phyloP scores from a whole-genome alignment of 768 basidiomycete genomes.

The Amanita rimosa region DNA sequence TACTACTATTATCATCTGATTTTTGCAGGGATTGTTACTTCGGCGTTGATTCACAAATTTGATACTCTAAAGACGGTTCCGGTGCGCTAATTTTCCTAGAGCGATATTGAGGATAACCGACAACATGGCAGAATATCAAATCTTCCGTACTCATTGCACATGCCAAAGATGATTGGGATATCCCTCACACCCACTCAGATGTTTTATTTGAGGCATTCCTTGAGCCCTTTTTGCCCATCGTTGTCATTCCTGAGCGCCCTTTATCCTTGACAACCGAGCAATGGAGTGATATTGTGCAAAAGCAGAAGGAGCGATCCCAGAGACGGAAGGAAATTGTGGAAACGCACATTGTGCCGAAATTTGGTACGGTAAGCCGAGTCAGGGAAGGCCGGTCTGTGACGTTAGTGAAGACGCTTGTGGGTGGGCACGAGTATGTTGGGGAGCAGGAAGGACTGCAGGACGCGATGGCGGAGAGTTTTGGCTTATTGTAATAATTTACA shows the following conservation, averaged over 20 bases:
- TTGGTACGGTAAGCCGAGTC: slow-evolving; percentile 44
- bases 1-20: slow-evolving; percentile 10
- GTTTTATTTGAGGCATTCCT: slow-evolving; percentile 64
- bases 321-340: slow-evolving; percentile 34
- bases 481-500: slow-evolving; percentile 11
- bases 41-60: slow-evolving; percentile 39
- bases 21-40: slow-evolving; percentile 35
- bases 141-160: slow-evolving; percentile 67
- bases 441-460: slow-evolving; percentile 68
- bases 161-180: slow-evolving; percentile 69
- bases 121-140: slow-evolving; percentile 44
- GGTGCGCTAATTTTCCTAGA: slow-evolving; percentile 25
- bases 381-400: slow-evolving; percentile 35
- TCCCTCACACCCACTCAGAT: slow-evolving; percentile 64
- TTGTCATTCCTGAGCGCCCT: slow-evolving; percentile 18
- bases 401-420: slow-evolving; percentile 49
- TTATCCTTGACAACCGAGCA: slow-evolving; percentile 21
- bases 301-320: slow-evolving; percentile 26
- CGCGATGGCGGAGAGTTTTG: slow-evolving; percentile 33
- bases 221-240: slow-evolving; percentile 46
- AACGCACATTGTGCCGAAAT: slow-evolving; percentile 33
- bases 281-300: slow-evolving; percentile 30
- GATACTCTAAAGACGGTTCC: slow-evolving; percentile 51
- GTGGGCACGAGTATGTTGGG: slow-evolving; percentile 53
- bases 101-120: slow-evolving; percentile 2